phyloP scores from a whole-genome alignment of 2,329 filamentous ascomycete species.

The Diaporthe nobilis region DNA sequence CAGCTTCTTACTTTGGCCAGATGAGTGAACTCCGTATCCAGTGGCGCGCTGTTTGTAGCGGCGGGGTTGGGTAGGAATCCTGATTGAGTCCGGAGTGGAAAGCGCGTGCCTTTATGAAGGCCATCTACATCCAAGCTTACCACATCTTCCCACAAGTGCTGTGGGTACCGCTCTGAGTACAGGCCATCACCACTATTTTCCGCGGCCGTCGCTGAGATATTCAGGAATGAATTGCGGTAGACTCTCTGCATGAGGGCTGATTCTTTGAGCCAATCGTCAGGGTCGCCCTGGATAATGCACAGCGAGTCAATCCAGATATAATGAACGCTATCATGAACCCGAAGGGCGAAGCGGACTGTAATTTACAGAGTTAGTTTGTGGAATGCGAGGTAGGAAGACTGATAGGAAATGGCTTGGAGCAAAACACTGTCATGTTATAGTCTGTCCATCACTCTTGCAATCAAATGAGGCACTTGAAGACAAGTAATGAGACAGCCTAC shows the following conservation, averaged over 20 bases:
- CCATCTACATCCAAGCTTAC: constrained; percentile 10
- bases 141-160: constrained; percentile 30
- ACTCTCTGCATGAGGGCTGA: constrained; percentile 42
- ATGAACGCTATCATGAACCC: background rate
- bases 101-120: background rate
- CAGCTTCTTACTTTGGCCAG: constrained; percentile 6
- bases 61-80: too few species aligned
- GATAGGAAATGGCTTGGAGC: background rate
- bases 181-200: constrained; percentile 36
- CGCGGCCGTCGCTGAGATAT: constrained; percentile 43
- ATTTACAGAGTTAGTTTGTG: background rate
- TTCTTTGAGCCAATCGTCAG: constrained; percentile 43
- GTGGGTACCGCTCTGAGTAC: constrained; percentile 14
- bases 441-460: background rate
- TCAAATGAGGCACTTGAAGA: background rate
- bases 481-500: background rate
- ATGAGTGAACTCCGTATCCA: background rate
- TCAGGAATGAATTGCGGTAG: constrained; percentile 43
- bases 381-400: background rate
- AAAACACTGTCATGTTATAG: background rate
- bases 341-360: constrained; percentile 1
- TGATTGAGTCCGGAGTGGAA: background rate
- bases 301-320: constrained; percentile 41
- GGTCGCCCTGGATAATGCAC: constrained; percentile 38
- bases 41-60: background rate